Evolutionary conservation across 345 rosid genomes (phyloP).

Genomic region (Eucalyptus camaldulensis): DNA sequence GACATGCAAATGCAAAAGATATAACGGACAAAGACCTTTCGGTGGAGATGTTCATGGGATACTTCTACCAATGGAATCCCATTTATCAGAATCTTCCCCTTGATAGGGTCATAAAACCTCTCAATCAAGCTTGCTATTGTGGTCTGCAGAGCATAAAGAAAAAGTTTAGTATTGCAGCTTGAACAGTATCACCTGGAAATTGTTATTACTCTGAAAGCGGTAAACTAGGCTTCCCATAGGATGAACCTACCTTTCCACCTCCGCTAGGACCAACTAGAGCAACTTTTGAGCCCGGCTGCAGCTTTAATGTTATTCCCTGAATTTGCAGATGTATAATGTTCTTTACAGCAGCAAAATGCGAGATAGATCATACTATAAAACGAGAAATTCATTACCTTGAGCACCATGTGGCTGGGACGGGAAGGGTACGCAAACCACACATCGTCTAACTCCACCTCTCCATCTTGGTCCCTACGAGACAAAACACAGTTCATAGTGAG

Average conservation of each 20-base stretch:
- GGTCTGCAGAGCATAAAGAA: constrained; percentile 36
- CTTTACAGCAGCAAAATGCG: not conserved
- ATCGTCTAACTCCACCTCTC: constrained; percentile 78
- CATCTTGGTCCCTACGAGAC: constrained; percentile 61
- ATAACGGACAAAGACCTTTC: constrained; percentile 20
- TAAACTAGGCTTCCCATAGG: not conserved
- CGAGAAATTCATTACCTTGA: constrained; percentile 40
- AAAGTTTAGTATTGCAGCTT: not conserved
- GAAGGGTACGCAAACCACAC: constrained; percentile 99
- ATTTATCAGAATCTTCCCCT: constrained; percentile 69
- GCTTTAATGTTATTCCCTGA: constrained; percentile 81
- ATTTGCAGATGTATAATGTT: not conserved
- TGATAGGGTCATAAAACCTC: constrained; percentile 81
- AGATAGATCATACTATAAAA: not conserved
- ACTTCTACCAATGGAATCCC: constrained; percentile 75
- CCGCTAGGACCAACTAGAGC: constrained; percentile 99
- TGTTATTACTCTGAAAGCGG: not conserved
- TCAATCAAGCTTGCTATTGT: constrained; percentile 89
- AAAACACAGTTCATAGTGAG: not conserved
- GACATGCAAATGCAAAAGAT: not conserved
- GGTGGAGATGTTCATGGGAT: constrained; percentile 75
- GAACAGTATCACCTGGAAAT: not conserved
- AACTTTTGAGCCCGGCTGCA: constrained; percentile 75
- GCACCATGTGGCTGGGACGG: constrained; percentile 83
- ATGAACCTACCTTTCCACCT: constrained; percentile 73